Evolutionary conservation across 1,284 basidiomycete genomes (phyloP), one percentile per base, ranked within the genome.

Genomic region (Apiotrichum gracile): DNA sequence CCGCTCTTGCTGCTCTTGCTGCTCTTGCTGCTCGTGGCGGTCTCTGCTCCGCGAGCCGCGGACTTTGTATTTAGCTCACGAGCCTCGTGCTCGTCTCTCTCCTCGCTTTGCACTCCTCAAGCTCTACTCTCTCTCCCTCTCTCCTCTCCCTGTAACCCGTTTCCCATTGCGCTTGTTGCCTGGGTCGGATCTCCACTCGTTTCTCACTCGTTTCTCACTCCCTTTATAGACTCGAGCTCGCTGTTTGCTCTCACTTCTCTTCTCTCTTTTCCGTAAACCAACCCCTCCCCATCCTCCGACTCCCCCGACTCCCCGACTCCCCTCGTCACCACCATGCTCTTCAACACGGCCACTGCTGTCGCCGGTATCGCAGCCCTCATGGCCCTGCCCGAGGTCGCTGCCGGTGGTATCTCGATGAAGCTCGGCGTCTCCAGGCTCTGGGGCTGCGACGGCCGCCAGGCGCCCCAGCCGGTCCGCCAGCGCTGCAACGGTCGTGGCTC

Each of bases 381-480:
- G 50, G 45, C 55, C 26, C 33, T 57, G 40, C 51, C 54, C 49
- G 25, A 45, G 27, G 60, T 55, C 49, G 49, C 49, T 22, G 60
- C 60, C 34, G 47, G 48, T 38, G 55, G 59, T 25, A 46, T 54
- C 38, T 51, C 49, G 21, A 41, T 47, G 29, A 45, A 45, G 29
- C 33, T 55, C 16, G 48, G 57, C 31, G 39, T 42, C 33, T 22
- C 22, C 19, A 47, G 38, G 53, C 62, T 61, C 51, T 60, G 59
- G 51, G 61, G 54, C 42, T 29, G 33, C 49, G 33, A 27, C 27
- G 33, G 29, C 25, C 33, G 53, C 24, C n/a, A 39, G 5, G 37
- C 37, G 9, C 37, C 37, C 19, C 27, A 2, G 10, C 26, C 43
- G 12, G 35, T 52, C 43, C 44, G n/a, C 60, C 47, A 47, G 26